Evolutionary conservation across 2,329 filamentous ascomycete species (phyloP), one percentile per base, ranked within the genome.

Genomic region (Trichoderma asperellum): DNA sequence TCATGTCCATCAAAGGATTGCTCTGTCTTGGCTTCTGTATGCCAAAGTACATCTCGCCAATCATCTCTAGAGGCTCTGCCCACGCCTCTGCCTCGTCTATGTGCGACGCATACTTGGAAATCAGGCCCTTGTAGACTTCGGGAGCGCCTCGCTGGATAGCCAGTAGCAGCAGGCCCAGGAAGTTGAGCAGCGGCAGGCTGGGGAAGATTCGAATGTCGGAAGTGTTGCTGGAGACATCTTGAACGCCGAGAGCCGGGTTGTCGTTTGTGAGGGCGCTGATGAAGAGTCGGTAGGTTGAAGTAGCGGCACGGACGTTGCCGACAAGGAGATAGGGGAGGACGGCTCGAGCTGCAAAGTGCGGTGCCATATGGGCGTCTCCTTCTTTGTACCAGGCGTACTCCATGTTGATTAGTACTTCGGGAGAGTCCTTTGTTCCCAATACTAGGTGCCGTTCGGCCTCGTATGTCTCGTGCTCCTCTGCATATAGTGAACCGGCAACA

Each of bases 1-100:
- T 96, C 94, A 99, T 98, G 78, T 99, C 96, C 81, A 98, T 89
- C 79, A 99, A 84, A 3, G 94, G 94, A 79, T 98, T 98, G 72
- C 91, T 92, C 83, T 97, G 93, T 76, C 91, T 87, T 58, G 94
- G 95, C 77, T 94, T 91, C 82, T 90, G 88, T 78, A 99, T 96
- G 43, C 90, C 90, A 82, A 99, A 99, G 84, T 98, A 99, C 88
- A 97, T 94, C 83, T 99, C 95, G 60, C 92, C 95, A 75, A 99
- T 90, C 79, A 93, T 90, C 74, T 94, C 91, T 71, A 99, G 83
- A 29, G 93, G 87, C 77, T 93, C 94, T 40, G 89, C 88, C 95
- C 95, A 98, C 14, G 86, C 85, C 5, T 88, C 88, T 1, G 89
- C 84, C 74, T 98, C 95, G 75, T 89, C 89, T 70, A 98, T 86